phyloP scores from a whole-genome alignment of 1,139 yeast species.

The Geotrichum australiense region DNA sequence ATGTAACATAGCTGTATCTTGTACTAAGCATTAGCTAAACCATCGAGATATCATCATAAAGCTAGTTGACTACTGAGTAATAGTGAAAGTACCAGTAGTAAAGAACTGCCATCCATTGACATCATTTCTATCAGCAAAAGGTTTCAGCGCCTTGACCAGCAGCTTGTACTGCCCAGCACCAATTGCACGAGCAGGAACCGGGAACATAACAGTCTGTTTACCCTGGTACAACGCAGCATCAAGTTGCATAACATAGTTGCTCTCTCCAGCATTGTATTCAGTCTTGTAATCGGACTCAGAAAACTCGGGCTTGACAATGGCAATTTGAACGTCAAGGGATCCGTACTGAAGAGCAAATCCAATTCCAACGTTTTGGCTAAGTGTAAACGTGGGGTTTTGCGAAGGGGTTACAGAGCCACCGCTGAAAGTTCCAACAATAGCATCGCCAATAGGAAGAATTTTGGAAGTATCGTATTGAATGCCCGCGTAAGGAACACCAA shows the following conservation, averaged over 20 bases:
- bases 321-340: not conserved
- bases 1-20: too few relatives aligned
- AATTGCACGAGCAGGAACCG: not conserved
- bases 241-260: too few relatives aligned
- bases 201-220: not conserved
- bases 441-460: not conserved
- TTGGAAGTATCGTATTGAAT: slow-evolving; percentile 3
- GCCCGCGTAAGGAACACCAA: slow-evolving; percentile 15
- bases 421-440: not conserved
- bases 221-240: too few relatives aligned
- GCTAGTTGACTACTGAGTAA: too few relatives aligned
- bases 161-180: slow-evolving; percentile 13
- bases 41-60: too few relatives aligned
- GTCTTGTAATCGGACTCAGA: too few relatives aligned
- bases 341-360: not conserved
- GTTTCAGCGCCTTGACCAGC: slow-evolving; percentile 12
- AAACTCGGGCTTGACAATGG: not conserved
- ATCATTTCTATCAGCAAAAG: slow-evolving; percentile 10
- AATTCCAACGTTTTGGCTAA: not conserved
- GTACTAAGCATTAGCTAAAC: too few relatives aligned
- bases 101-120: slow-evolving; percentile 9
- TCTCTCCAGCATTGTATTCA: too few relatives aligned
- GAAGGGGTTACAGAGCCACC: too few relatives aligned
- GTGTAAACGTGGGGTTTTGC: not conserved
- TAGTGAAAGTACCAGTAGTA: slow-evolving; percentile 9